Base-by-base conservation (phyloP, 2,329 filamentous ascomycete genomes). In the Raffaelea albimanens region DNA sequence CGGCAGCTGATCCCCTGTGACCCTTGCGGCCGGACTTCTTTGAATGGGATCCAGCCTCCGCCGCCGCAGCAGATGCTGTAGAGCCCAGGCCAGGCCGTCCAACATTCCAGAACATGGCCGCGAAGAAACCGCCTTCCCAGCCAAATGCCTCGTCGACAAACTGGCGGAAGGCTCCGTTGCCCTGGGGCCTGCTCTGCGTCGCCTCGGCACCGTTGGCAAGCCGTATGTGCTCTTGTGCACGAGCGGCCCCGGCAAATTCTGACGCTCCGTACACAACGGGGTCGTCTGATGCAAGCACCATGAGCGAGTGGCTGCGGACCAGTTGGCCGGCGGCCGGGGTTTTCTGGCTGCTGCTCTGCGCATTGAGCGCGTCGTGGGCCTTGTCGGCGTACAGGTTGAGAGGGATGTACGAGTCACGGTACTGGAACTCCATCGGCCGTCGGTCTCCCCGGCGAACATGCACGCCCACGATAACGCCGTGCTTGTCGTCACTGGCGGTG, bases 101-200 rank as follows among this genome's bases (percentile, higher is more conserved):
- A 1, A 94, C 70, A 44, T 81, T 83, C 79, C 85, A 90, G 64
- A 94, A 94, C 65, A 93, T 82, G 57, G 80, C 76, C 14, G 77
- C 75, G 64, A 85, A 94, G 69, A 94, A 95, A 1, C 88, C 88
- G 18, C 88, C 87, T 61, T 94, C 87, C 87, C 87, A 94, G 25
- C 87, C 88, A 38, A 87, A 81, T 2, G 82, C 77, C 59, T 89
- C 83, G 50, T 89, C 85, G 33, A 85, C 74, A 60, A 85, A 87
- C 56, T 76, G 78, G 54, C 75, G 73, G 59, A 84, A 78, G 7
- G 74, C 67, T 19, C 47, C 43, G 41, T 45, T 18, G 40, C 41
- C 60, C 40, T 62, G 64, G 49, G 59, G 65, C 53, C 63, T 63
- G 57, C 69, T 57, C 9, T 23, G 39, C 13, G 4, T 25, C 19